Percentiles rank a stretch among this genome's conserved stretches.
Conservation (phyloP, 169 alveolate genomes). For the Plasmodium gonderi region DNA sequence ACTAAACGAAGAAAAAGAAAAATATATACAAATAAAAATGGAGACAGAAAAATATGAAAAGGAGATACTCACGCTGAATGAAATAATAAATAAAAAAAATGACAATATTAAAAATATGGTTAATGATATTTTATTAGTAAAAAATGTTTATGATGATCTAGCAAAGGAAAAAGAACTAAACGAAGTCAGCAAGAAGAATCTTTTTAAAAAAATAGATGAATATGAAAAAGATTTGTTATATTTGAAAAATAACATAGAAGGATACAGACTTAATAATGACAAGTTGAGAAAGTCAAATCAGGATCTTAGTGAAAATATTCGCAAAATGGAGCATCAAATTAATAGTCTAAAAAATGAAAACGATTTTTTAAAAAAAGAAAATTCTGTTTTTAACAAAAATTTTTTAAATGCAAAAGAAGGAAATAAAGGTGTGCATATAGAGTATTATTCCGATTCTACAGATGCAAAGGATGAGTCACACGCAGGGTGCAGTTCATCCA, state of each 20-base stretch:
- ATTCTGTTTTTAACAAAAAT: constrained; percentile 34
- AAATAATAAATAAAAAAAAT: constrained; percentile 24
- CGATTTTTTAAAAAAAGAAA: constrained; percentile 52
- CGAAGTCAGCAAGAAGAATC: constrained; percentile 27
- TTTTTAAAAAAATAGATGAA: constrained; percentile 2
- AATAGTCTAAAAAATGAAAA: constrained; percentile 32
- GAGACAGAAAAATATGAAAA: constrained; percentile 12
- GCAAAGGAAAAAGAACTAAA: constrained; percentile 42
- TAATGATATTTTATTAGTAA: constrained; percentile 42
- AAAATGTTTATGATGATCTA: constrained; percentile 64
- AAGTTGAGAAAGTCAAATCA: constrained; percentile 24
- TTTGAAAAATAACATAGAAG: constrained; percentile 28
- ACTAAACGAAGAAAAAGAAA: constrained; percentile 16
- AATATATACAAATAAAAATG: not conserved
- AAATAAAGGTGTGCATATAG: not conserved
- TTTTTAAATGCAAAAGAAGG: constrained; percentile 17
- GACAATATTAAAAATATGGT: constrained; percentile 45
- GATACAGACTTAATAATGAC: constrained; percentile 15
- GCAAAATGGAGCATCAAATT: constrained; percentile 37
- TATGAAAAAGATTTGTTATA: constrained; percentile 17
- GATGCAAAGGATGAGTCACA: constrained; percentile 17
- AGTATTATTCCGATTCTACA: constrained; percentile 26
- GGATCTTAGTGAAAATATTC: constrained; percentile 9
- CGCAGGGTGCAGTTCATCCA: no score
- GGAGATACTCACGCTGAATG: not conserved